A percentile compares a stretch with the other conserved stretches of the same genome.
Conservation (phyloP, 768 basidiomycete species). For the Termitomyces sp. region DNA sequence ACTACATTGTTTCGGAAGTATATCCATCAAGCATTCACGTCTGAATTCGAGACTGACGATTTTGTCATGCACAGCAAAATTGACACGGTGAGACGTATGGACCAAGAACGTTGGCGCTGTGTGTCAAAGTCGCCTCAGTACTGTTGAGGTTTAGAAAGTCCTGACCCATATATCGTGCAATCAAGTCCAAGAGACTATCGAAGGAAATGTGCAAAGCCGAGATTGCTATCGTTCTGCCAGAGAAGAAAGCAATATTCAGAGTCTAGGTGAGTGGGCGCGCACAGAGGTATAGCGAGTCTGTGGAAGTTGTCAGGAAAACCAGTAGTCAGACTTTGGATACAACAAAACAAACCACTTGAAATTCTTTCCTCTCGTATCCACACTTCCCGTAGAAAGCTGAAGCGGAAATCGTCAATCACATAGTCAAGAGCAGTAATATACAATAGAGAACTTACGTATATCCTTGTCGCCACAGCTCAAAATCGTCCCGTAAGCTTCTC, state of each 20-base stretch:
- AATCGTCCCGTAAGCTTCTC: conserved; percentile 34
- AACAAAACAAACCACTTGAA: conserved; percentile 71
- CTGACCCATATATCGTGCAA: not conserved
- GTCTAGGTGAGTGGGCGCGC: conserved; percentile 29
- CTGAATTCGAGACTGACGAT: too few relatives aligned
- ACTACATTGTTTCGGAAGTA: too few relatives aligned
- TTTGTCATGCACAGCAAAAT: too few relatives aligned
- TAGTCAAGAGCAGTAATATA: not conserved
- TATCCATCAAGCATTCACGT: too few relatives aligned
- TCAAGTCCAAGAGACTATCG: not conserved
- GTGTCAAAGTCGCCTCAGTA: too few relatives aligned
- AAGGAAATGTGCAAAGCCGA: not conserved
- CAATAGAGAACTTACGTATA: conserved; percentile 61
- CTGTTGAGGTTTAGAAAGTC: not conserved
- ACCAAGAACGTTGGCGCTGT: too few relatives aligned
- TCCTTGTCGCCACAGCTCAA: conserved; percentile 57
- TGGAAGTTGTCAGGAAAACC: not conserved
- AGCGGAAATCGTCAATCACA: not conserved
- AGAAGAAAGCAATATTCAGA: conserved; percentile 18
- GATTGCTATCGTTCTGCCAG: not conserved
- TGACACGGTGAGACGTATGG: too few relatives aligned
- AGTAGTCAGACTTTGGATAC: not conserved
- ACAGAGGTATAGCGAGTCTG: conserved; percentile 59
- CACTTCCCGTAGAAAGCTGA: conserved; percentile 97
- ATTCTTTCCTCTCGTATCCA: conserved; percentile 86